phyloP scores from a whole-genome alignment of 2,329 filamentous ascomycete genomes.

The Colletotrichum noveboracense region DNA sequence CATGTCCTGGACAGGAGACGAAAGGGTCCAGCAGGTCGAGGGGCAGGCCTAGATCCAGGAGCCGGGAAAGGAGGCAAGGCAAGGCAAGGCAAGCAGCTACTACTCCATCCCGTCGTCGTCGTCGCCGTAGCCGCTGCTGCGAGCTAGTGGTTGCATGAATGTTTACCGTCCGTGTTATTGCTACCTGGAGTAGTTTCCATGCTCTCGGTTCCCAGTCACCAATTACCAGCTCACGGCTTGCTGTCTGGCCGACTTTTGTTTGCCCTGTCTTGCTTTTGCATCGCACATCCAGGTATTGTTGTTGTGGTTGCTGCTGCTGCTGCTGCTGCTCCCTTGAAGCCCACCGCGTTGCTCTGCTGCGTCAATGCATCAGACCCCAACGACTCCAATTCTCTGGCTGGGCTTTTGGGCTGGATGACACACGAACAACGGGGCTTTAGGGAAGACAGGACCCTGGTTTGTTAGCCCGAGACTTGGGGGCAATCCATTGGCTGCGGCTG shows the following conservation, averaged over 20 bases:
- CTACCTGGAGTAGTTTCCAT: neutral
- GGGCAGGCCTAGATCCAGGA: neutral
- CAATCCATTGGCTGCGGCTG: neutral
- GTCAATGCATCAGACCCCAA: neutral
- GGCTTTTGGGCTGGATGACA: conserved; percentile 7
- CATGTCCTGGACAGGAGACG: neutral
- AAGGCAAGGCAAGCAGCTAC: neutral
- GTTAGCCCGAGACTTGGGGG: neutral
- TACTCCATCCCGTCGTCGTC: neutral
- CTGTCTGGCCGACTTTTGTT: neutral
- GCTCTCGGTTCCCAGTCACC: neutral
- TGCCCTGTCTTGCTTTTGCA: neutral
- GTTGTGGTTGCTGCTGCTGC: neutral
- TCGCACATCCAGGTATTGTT: neutral
- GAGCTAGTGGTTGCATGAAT: conserved; percentile 14
- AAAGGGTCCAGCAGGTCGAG: conserved; percentile 1
- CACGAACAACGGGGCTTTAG: conserved; percentile 3
- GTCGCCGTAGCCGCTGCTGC: neutral
- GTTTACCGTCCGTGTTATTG: neutral
- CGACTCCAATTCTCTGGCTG: neutral
- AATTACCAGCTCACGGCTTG: neutral
- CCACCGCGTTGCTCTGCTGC: neutral
- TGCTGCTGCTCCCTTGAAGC: neutral
- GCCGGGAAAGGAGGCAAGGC: neutral
- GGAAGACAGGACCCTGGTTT: neutral